phyloP scores from a whole-genome alignment of 768 basidiomycete species.

The Mycena indigotica region DNA sequence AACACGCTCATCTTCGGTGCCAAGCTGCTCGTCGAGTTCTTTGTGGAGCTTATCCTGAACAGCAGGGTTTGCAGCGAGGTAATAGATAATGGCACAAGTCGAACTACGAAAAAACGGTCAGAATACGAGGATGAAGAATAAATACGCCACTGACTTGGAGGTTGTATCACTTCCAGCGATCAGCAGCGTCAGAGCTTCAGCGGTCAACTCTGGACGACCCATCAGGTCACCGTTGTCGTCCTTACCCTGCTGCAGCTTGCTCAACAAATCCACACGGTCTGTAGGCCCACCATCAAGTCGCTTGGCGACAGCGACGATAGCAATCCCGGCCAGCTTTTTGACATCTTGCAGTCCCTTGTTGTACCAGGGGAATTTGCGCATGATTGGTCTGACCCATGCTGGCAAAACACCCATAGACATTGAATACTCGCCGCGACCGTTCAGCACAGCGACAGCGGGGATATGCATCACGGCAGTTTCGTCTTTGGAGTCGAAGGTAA shows the following conservation, averaged over 20 bases:
- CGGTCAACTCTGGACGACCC: conserved; percentile 82
- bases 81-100: conserved; percentile 82
- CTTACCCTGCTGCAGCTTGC: conserved; percentile 75
- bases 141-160: conserved; percentile 66
- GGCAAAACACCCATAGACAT: conserved; percentile 83
- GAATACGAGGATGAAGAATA: not conserved
- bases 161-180: conserved; percentile 93
- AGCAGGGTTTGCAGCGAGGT: conserved; percentile 55
- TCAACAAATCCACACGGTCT: conserved; percentile 79
- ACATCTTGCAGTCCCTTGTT: conserved; percentile 65
- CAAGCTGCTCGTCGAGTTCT: conserved; percentile 50
- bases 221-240: conserved; percentile 82
- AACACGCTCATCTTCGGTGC: conserved; percentile 57
- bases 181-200: conserved; percentile 82
- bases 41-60: conserved; percentile 58
- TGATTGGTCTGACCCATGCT: conserved; percentile 67
- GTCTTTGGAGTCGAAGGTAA: conserved; percentile 56
- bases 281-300: conserved; percentile 63
- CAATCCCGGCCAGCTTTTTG: conserved; percentile 74
- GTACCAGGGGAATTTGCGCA: conserved; percentile 76
- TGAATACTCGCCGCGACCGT: conserved; percentile 85
- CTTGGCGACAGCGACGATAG: conserved; percentile 77
- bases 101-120: conserved; percentile 50
- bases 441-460: conserved; percentile 83
- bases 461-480: conserved; percentile 56